Conservation (phyloP, 2,329 filamentous ascomycete species). For the Colletotrichum sp. region DNA sequence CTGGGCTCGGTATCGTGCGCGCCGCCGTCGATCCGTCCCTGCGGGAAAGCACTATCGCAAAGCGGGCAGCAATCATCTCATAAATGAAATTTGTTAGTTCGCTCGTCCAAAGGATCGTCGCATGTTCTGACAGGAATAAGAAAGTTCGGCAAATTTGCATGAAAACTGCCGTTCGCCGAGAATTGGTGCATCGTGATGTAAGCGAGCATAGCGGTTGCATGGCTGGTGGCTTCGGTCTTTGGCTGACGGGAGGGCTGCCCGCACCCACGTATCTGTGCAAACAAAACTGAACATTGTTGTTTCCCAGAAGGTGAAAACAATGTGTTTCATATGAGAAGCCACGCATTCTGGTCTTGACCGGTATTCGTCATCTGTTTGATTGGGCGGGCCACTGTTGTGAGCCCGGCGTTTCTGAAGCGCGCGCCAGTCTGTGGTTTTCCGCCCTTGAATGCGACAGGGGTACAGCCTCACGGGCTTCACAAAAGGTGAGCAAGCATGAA, state of each 20-base stretch:
- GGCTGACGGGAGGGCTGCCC: not conserved
- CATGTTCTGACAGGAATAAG: conserved; percentile 8
- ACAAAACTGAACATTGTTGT: not conserved
- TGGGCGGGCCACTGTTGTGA: not conserved
- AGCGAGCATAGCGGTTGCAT: not conserved
- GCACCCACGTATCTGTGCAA: not conserved
- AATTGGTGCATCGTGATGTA: not conserved
- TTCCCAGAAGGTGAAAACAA: not conserved
- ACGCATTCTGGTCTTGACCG: not conserved
- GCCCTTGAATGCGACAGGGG: not conserved
- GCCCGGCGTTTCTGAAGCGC: conserved; percentile 14
- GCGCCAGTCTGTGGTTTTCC: conserved; percentile 1
- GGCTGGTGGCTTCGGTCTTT: not conserved
- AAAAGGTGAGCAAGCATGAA: not conserved
- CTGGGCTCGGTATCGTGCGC: not conserved
- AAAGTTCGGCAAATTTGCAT: not conserved
- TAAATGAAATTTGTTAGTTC: not conserved
- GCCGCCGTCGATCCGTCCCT: not conserved
- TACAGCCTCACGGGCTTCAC: not conserved
- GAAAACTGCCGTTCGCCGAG: conserved; percentile 3
- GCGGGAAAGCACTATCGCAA: not conserved
- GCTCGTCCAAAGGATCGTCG: not conserved
- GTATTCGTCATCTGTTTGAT: not conserved
- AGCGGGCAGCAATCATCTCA: not conserved
- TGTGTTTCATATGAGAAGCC: not conserved